Conservation (phyloP, 306 rosid genomes). For the Vicia villosa region DNA sequence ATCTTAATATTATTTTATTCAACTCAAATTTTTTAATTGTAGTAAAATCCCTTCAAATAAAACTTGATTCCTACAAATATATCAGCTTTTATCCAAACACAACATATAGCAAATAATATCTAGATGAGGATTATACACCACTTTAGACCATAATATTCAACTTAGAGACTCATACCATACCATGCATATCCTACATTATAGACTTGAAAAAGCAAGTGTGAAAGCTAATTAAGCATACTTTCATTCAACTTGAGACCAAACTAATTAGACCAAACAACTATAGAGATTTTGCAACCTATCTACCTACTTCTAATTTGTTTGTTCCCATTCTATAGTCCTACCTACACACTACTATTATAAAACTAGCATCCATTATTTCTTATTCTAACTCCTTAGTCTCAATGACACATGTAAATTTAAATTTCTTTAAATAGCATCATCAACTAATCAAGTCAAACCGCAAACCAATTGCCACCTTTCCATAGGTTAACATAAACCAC, state of each 20-base stretch:
- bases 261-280: constrained; percentile 37
- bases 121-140: no score
- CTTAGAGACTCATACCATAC: background rate
- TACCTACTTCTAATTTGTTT: background rate
- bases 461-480: background rate
- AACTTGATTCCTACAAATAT: no score
- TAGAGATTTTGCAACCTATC: constrained; percentile 13
- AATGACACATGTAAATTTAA: background rate
- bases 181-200: background rate
- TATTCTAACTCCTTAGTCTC: background rate
- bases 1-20: no score
- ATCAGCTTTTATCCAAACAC: no score
- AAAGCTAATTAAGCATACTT: constrained; percentile 17
- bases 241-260: constrained; percentile 26
- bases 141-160: background rate
- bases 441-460: background rate
- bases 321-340: background rate
- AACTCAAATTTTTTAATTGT: no score
- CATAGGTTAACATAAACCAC: background rate
- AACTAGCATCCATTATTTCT: background rate
- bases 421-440: no score
- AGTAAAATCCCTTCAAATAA: no score
- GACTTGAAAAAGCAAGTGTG: constrained; percentile 29
- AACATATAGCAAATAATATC: no score
- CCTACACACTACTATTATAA: background rate